Base-by-base conservation (phyloP, 768 basidiomycete genomes). In the Leccinum subgranulosum region DNA sequence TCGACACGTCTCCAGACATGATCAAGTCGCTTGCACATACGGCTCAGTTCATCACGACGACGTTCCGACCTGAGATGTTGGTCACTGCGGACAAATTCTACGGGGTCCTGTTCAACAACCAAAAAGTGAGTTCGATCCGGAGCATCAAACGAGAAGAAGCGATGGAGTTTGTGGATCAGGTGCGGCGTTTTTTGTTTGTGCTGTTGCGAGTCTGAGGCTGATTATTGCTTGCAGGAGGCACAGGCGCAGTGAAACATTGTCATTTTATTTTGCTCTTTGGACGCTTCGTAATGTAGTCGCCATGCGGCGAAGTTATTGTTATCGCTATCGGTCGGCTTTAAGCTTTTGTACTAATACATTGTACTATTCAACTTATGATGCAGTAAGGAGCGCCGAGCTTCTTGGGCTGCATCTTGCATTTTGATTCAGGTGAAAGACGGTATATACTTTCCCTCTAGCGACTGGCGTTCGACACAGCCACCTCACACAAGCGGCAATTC, bases 41-140 rank as follows among this genome's bases (percentile, higher is more conserved):
- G 0, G 96, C 90, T 0, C 97, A 99, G 72, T 98, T 98, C 75
- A 95, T 99, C 69, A 96, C 93, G 31, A 99, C 97, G 2, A 99
- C 97, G 3, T 99, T 99, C 84, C 83, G 95, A 57, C 91, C 95
- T 0, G 97, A 99, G 75, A 94, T 99, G 90, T 79, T 98, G 57
- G 90, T 92, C 3, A 89, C 90, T 1, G 94, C 95, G 0, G 95
- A 98, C 73, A 94, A 96, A 69, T 98, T 96, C 71, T 98, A 98
- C 60, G 97, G 97, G 14, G 97, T 98, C 10, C 75, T 96, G 58
- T 98, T 97, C 77, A 93, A 96, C 73, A 92, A 90, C 65, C 92
- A 96, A 69, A 98, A 98, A 71, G 88, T 98, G 57, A 93, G 90
- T 54, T 90, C 90, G 1, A 94, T 98, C 47, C 81, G 87, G 34